Evolutionary conservation across 345 rosid species (phyloP).

Genomic region (Angophora floribunda): DNA sequence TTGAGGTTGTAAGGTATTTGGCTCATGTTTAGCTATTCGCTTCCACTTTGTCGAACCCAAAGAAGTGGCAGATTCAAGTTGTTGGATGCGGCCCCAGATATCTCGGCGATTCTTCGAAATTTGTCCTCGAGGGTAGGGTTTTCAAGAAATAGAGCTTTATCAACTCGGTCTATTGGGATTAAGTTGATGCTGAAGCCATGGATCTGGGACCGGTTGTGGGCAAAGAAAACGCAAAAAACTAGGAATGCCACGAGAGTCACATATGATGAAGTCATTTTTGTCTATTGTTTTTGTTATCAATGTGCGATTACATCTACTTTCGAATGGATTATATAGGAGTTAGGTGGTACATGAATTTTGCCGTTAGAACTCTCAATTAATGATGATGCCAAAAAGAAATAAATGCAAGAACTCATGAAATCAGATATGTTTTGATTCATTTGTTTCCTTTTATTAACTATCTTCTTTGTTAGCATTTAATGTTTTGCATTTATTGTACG

Average conservation of each 20-base stretch:
- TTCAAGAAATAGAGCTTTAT: neutral
- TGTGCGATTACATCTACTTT: neutral
- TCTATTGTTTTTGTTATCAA: neutral
- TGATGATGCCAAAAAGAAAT: neutral
- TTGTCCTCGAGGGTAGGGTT: neutral
- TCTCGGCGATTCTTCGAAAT: neutral
- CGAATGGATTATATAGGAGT: neutral
- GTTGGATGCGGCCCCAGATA: neutral
- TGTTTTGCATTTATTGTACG: neutral
- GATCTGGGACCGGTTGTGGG: neutral
- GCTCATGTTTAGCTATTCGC: neutral
- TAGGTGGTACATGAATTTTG: neutral
- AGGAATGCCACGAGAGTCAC: neutral
- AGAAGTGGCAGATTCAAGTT: neutral
- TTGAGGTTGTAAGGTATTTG: neutral
- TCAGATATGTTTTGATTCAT: neutral
- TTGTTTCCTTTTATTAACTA: neutral
- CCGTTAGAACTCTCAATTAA: neutral
- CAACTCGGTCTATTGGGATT: neutral
- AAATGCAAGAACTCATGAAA: neutral
- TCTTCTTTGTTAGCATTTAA: neutral
- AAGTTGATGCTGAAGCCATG: neutral
- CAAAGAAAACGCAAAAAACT: neutral
- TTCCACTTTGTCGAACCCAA: neutral
- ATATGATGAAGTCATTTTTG: neutral